Evolutionary conservation across 106 monocot genomes (phyloP).

Genomic region (Dioscorea dumetorum): DNA sequence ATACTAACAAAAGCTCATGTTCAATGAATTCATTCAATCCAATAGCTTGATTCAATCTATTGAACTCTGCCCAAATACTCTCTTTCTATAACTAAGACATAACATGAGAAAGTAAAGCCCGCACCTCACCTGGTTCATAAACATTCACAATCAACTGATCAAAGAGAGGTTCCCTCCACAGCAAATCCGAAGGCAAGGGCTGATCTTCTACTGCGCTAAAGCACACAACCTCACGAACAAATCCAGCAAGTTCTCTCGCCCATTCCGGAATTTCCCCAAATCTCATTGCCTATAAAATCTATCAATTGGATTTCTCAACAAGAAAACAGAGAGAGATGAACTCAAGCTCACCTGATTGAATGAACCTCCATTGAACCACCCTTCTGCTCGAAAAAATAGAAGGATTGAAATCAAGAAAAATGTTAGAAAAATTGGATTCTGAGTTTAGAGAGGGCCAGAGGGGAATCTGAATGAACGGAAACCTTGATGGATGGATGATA

Average conservation of each 20-base stretch:
- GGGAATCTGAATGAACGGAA: neutral
- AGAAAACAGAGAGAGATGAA: neutral
- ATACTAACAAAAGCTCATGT: no score
- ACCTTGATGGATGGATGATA: neutral
- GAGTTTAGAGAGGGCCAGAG: no score
- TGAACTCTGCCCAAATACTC: no score
- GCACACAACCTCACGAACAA: conserved; percentile 46
- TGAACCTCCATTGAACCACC: conserved; percentile 52
- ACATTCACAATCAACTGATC: conserved; percentile 84
- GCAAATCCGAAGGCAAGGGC: conserved; percentile 59
- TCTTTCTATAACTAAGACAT: no score
- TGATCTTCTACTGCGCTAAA: conserved; percentile 21
- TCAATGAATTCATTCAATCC: no score
- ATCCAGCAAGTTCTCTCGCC: conserved; percentile 55
- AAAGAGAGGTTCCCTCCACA: conserved; percentile 91
- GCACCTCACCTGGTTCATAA: conserved; percentile 92
- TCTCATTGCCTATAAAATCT: conserved; percentile 71
- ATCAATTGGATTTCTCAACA: neutral
- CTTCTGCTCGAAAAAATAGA: conserved; percentile 29
- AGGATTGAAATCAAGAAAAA: conserved; percentile 4
- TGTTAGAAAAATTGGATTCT: neutral
- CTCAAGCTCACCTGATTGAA: conserved; percentile 63
- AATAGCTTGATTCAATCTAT: no score
- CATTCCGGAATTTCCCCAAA: conserved; percentile 93
- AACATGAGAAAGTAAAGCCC: conserved; percentile 5